phyloP scores from a whole-genome alignment of 129 eudicot genomes.

The Artemisia argyi region DNA sequence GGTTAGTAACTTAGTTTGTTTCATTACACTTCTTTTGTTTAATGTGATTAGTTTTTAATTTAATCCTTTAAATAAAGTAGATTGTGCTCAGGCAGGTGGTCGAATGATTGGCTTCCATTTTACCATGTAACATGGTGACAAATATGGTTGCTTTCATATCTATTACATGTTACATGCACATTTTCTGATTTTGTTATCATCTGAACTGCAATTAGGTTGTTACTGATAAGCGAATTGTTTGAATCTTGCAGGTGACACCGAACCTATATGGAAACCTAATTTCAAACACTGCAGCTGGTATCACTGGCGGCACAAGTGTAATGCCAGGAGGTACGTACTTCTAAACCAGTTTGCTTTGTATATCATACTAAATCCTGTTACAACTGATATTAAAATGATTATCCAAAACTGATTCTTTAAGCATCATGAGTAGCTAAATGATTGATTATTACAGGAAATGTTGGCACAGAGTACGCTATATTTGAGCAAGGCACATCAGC shows the following conservation, averaged over 20 bases:
- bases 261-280: conserved; percentile 82
- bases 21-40: neutral
- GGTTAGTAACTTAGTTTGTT: neutral
- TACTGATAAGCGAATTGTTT: conserved; percentile 10
- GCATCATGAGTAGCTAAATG: too few species aligned
- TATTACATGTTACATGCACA: neutral
- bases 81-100: neutral
- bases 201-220: neutral
- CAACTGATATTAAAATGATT: too few species aligned
- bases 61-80: neutral
- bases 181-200: neutral
- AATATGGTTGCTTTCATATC: neutral
- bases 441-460: conserved; percentile 55
- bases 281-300: conserved; percentile 90
- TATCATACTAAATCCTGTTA: neutral
- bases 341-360: neutral
- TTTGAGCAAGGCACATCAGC: conserved; percentile 98
- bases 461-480: conserved; percentile 71
- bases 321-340: conserved; percentile 82
- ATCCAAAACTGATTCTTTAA: too few species aligned
- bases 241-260: conserved; percentile 73
- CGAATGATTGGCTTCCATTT: neutral
- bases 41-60: neutral
- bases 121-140: neutral
- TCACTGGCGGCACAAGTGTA: conserved; percentile 96